These are phyloP conservation scores for Lipomyces lipofer DNA, from an alignment of 805 yeast species.

Conservation along the genomic window DNA sequence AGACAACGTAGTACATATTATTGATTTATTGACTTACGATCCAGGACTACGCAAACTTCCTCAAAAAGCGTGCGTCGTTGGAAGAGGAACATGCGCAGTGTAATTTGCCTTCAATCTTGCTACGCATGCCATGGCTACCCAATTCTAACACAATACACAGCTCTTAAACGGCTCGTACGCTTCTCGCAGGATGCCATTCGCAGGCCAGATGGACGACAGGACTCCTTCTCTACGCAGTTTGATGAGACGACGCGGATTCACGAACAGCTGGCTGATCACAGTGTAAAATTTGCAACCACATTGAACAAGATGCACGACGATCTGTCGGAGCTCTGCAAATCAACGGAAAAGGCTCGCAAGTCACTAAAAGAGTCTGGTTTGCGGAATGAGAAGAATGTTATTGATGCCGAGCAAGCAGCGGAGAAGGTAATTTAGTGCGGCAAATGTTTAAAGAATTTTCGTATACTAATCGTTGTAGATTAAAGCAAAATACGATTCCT, in stretches of 20 bases:
- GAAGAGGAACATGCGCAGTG: slow-evolving; percentile 64
- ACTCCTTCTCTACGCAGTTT: slow-evolving; percentile 65
- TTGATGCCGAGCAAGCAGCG: slow-evolving; percentile 77
- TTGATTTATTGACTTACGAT: not conserved
- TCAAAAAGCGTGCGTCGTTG: slow-evolving; percentile 72
- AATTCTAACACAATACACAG: slow-evolving; percentile 46
- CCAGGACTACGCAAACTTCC: slow-evolving; percentile 63
- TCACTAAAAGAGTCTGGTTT: slow-evolving; percentile 76
- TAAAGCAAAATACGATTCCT: slow-evolving; percentile 67
- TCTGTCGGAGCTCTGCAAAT: slow-evolving; percentile 64
- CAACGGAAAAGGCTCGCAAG: slow-evolving; percentile 74
- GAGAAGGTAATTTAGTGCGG: slow-evolving; percentile 58
- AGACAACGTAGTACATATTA: not conserved
- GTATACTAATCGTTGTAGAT: no score
- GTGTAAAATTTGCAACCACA: slow-evolving; percentile 64
- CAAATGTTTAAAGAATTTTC: not conserved
- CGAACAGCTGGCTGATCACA: slow-evolving; percentile 73
- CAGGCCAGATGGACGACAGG: slow-evolving; percentile 54
- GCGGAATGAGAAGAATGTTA: slow-evolving; percentile 78
- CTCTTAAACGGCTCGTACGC: slow-evolving; percentile 67
- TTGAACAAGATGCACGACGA: slow-evolving; percentile 86
- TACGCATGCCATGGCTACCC: no score
- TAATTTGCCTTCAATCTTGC: slow-evolving; percentile 23
- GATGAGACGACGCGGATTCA: slow-evolving; percentile 73
- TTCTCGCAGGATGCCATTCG: slow-evolving; percentile 54